Evolutionary conservation across 2,329 filamentous ascomycete genomes (phyloP).

Genomic region (Uncinocarpus reesii): DNA sequence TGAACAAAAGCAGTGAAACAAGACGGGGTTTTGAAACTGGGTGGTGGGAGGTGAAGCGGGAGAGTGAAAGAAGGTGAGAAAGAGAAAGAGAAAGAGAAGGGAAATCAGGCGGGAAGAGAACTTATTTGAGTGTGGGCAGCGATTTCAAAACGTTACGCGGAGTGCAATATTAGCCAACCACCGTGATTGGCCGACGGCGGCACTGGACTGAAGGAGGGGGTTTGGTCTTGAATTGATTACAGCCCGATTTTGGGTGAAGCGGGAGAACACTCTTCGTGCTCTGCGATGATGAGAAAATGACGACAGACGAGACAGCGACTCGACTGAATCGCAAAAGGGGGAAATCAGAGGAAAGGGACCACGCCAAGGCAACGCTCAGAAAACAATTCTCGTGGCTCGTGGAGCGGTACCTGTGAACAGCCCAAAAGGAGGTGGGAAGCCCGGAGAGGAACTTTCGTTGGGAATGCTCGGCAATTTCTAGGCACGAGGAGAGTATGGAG

Average conservation of each 20-base stretch:
- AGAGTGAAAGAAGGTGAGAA: slow-evolving; percentile 4
- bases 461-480: slow-evolving; percentile 9
- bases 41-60: slow-evolving; percentile 10
- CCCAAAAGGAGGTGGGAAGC: not conserved
- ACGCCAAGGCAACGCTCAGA: too few species aligned
- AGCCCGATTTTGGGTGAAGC: not conserved
- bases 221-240: slow-evolving; percentile 6
- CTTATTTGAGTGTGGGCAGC: not conserved
- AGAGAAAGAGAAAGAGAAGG: slow-evolving; percentile 11
- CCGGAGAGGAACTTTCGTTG: slow-evolving; percentile 9
- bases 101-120: slow-evolving; percentile 1
- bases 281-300: too few species aligned
- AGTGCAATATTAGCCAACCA: not conserved
- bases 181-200: slow-evolving; percentile 9
- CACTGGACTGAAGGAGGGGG: not conserved
- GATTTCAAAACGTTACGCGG: slow-evolving; percentile 8
- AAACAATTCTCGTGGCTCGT: too few species aligned
- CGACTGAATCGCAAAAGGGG: too few species aligned
- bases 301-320: too few species aligned
- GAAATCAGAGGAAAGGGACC: too few species aligned
- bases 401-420: not conserved
- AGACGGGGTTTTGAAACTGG: not conserved
- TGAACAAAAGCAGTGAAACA: slow-evolving; percentile 1
- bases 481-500: slow-evolving; percentile 9
- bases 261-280: not conserved